These are phyloP conservation scores for Dactylellina drechsleri DNA, from an alignment of 2,329 filamentous ascomycete species.

Conservation along the genomic window DNA sequence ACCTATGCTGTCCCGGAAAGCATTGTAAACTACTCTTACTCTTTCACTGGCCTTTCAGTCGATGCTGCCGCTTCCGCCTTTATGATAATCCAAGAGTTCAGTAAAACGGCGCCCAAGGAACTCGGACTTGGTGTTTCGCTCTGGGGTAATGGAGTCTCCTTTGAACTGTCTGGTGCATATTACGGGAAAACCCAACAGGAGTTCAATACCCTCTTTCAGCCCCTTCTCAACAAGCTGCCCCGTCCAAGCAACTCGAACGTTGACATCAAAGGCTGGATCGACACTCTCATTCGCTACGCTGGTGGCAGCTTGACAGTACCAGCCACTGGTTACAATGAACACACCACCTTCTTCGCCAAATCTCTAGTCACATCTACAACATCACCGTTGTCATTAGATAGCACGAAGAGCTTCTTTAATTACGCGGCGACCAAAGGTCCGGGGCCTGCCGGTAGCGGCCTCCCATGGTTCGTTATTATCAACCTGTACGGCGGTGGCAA, in stretches of 20 bases:
- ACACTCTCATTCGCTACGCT: slow-evolving; percentile 49
- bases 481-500: slow-evolving; percentile 57
- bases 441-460: slow-evolving; percentile 5
- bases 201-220: slow-evolving; percentile 32
- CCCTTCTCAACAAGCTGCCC: slow-evolving; percentile 35
- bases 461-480: slow-evolving; percentile 57
- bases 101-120: slow-evolving; percentile 55
- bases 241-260: slow-evolving; percentile 1
- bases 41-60: slow-evolving; percentile 61
- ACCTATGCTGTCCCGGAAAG: slow-evolving; percentile 62
- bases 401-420: slow-evolving; percentile 37
- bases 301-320: slow-evolving; percentile 25
- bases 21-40: slow-evolving; percentile 60
- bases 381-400: slow-evolving; percentile 19
- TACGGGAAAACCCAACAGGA: slow-evolving; percentile 35
- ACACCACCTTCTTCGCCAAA: slow-evolving; percentile 47
- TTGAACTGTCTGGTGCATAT: slow-evolving; percentile 52
- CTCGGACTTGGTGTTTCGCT: slow-evolving; percentile 57
- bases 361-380: slow-evolving; percentile 40
- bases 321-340: slow-evolving; percentile 47
- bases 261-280: slow-evolving; percentile 43
- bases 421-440: slow-evolving; percentile 32
- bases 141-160: slow-evolving; percentile 31
- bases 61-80: slow-evolving; percentile 62
- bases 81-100: slow-evolving; percentile 56